These are phyloP conservation scores for Anastatica hierochuntica DNA, from an alignment of 345 rosid genomes.

Conservation along the genomic window DNA sequence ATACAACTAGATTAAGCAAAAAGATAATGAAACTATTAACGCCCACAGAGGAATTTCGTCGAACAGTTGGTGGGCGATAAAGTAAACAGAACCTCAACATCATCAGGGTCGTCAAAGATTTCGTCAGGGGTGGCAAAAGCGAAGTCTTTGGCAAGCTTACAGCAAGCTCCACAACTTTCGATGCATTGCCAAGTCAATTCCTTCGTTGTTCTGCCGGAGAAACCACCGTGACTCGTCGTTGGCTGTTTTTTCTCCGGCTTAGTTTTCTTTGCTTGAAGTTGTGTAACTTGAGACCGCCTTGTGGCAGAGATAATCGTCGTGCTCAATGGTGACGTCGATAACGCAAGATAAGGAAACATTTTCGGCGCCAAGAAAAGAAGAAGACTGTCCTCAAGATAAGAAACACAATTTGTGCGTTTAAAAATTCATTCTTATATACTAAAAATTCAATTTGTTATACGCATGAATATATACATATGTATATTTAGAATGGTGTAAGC, in stretches of 20 bases:
- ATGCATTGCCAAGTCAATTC: constrained; percentile 61
- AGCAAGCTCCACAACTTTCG: constrained; percentile 77
- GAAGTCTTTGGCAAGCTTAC: constrained; percentile 79
- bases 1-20: constrained; percentile 37
- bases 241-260: constrained; percentile 10
- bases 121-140: constrained; percentile 69
- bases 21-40: not conserved
- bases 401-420: no score
- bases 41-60: constrained; percentile 25
- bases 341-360: constrained; percentile 11
- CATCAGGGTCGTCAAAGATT: constrained; percentile 49
- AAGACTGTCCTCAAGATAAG: no score
- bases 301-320: not conserved
- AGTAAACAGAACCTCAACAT: constrained; percentile 39
- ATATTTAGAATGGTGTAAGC: no score
- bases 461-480: no score
- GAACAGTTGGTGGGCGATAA: constrained; percentile 29
- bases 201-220: constrained; percentile 25
- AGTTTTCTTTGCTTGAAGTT: constrained; percentile 3
- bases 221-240: constrained; percentile 28
- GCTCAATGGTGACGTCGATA: constrained; percentile 5
- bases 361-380: constrained; percentile 10
- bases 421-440: no score
- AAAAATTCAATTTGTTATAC: no score
- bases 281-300: constrained; percentile 12